These are phyloP conservation scores for Flueggea neowawraea DNA, from an alignment of 441 rosid genomes.

Conservation along the genomic window DNA sequence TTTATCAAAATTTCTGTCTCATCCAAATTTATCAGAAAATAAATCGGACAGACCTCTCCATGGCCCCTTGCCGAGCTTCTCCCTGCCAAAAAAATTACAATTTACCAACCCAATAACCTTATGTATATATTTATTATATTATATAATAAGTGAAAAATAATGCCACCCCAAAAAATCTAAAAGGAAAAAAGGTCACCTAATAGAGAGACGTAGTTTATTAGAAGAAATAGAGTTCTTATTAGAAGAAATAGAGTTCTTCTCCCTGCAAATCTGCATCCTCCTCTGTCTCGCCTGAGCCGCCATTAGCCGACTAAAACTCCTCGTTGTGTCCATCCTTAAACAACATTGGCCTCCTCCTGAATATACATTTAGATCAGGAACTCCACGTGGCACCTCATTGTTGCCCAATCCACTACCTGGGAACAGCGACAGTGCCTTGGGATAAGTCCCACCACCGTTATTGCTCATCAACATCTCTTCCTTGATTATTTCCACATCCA, in stretches of 20 bases:
- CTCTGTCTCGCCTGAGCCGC: slow-evolving; percentile 37
- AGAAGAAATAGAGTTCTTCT: slow-evolving; percentile 15
- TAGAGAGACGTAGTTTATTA: slow-evolving; percentile 8
- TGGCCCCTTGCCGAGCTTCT: too few relatives aligned
- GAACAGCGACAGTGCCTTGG: background rate
- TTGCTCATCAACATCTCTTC: too few relatives aligned
- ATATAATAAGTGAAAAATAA: too few relatives aligned
- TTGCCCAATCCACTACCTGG: slow-evolving; percentile 4
- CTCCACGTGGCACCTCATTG: slow-evolving; percentile 3
- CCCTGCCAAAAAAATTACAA: too few relatives aligned
- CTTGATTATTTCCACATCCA: slow-evolving; percentile 1
- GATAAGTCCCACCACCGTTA: background rate
- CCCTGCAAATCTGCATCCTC: slow-evolving; percentile 25
- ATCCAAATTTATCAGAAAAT: too few relatives aligned
- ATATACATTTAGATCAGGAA: slow-evolving; percentile 27
- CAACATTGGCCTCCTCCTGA: background rate
- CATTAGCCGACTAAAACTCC: slow-evolving; percentile 2
- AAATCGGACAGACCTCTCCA: too few relatives aligned
- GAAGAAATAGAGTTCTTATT: too few relatives aligned
- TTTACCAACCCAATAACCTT: too few relatives aligned
- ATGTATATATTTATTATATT: too few relatives aligned
- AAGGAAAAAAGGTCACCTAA: slow-evolving; percentile 6
- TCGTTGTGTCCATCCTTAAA: background rate
- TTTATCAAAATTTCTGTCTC: too few relatives aligned
- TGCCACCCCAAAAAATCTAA: background rate